Evolutionary conservation across 441 rosid genomes (phyloP).

Genomic region (Gossypium gossypioides): DNA sequence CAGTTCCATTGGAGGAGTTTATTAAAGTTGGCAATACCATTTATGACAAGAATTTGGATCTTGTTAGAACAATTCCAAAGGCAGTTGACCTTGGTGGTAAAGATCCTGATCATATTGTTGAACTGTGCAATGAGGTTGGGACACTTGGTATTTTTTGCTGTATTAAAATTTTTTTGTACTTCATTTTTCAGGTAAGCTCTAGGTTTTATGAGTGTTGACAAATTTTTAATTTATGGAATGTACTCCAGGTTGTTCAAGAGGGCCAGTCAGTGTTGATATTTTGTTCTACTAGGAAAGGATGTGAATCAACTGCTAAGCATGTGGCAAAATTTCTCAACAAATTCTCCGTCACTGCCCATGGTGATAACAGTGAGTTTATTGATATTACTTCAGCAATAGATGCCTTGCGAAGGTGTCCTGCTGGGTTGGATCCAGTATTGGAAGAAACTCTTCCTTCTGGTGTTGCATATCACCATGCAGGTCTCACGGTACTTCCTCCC

Average conservation of each 20-base stretch:
- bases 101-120: slow-evolving; percentile 95
- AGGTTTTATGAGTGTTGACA: slow-evolving; percentile 18
- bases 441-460: slow-evolving; percentile 92
- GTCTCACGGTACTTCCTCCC: slow-evolving; percentile 66
- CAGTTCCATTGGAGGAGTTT: slow-evolving; percentile 88
- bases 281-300: slow-evolving; percentile 97
- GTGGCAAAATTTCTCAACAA: slow-evolving; percentile 68
- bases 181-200: slow-evolving; percentile 5
- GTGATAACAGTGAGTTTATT: slow-evolving; percentile 44
- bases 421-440: slow-evolving; percentile 83
- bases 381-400: slow-evolving; percentile 71
- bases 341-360: slow-evolving; percentile 33
- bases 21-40: slow-evolving; percentile 84
- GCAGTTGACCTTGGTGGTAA: slow-evolving; percentile 72
- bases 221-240: slow-evolving; percentile 15
- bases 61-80: slow-evolving; percentile 63
- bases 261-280: slow-evolving; percentile 89
- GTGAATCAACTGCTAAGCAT: slow-evolving; percentile 95
- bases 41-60: slow-evolving; percentile 71
- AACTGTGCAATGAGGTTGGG: slow-evolving; percentile 82
- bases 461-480: slow-evolving; percentile 99
- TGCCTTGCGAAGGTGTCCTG: slow-evolving; percentile 68
- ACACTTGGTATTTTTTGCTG: slow-evolving; percentile 8
- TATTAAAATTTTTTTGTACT: neutral
- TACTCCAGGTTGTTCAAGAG: slow-evolving; percentile 80